Evolutionary conservation across 2,329 filamentous ascomycete species (phyloP), one percentile per base, ranked within the genome.

Genomic region (Epichloe hybrida): DNA sequence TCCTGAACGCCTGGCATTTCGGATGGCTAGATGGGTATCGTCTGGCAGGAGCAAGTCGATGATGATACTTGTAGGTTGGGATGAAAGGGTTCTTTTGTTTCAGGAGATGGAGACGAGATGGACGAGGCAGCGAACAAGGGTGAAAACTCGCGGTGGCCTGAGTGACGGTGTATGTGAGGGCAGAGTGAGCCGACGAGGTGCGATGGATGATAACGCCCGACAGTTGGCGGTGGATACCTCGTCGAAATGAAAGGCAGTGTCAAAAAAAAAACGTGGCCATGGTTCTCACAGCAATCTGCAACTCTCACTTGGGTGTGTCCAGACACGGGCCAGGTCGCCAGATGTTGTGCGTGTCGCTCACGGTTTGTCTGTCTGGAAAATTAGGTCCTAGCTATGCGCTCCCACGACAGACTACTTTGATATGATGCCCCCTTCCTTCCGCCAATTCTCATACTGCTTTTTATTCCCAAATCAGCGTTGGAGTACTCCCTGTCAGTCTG

Each of bases 1-100:
- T 77, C 73, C 21, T 68, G 66, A 52, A 12, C 17, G 34, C 12
- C 15, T 4, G 50, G 47, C 52, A 52, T 63, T 48, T 48, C 58
- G 46, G 11, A 12, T 13, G 38, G 45, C 12, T 13, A 38, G 23
- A 44, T 44, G 7, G 41, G 12, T 8, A 17, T n/a, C 12, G 23
- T 4, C 20, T 39, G 38, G 38, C 7, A 17, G 38, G 27, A 31
- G 27, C 8, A 31, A 31, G 27, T 31, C 27, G 9, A 31, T 31
- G 8, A 31, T 31, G 9, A 11, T 3, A 3, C 27, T 31, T 11
- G 7, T 11, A 31, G 17, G 38, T 9, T 20, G 0, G 2, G 6
- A 40, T 40, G 38, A 9, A 17, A 17, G 37, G 13, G 11, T 15
- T 8, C 9, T 20, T 13, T 31, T 27, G 15, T 12, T 31, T 47